Evolutionary conservation across 306 rosid genomes (phyloP).

Genomic region (Cicer arietinum): DNA sequence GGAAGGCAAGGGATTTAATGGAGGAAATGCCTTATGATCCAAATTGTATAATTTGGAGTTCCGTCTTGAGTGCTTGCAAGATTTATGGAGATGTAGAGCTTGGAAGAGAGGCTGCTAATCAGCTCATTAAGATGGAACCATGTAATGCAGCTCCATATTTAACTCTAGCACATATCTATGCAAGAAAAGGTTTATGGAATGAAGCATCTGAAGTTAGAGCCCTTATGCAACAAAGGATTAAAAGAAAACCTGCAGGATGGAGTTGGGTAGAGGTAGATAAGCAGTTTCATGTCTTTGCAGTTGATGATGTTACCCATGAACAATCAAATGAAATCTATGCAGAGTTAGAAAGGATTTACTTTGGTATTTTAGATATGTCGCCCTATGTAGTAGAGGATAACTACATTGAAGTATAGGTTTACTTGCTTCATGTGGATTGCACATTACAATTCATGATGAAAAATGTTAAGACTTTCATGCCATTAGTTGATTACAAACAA

Average conservation of each 20-base stretch:
- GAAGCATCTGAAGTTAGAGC: slow-evolving; percentile 59
- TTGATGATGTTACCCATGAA: slow-evolving; percentile 46
- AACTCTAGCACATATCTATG: slow-evolving; percentile 62
- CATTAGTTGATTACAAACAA: not conserved
- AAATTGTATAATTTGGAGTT: slow-evolving; percentile 66
- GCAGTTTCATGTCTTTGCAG: slow-evolving; percentile 53
- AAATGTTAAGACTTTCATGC: not conserved
- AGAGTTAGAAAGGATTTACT: slow-evolving; percentile 30
- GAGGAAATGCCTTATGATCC: slow-evolving; percentile 68
- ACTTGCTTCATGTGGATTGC: slow-evolving; percentile 1
- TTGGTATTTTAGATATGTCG: slow-evolving; percentile 34
- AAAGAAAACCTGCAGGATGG: slow-evolving; percentile 54
- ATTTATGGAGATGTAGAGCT: slow-evolving; percentile 63
- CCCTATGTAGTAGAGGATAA: slow-evolving; percentile 2
- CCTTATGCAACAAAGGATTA: slow-evolving; percentile 53
- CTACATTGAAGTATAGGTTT: slow-evolving; percentile 20
- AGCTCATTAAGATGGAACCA: slow-evolving; percentile 63
- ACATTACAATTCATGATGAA: not conserved
- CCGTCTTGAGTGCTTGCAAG: slow-evolving; percentile 60
- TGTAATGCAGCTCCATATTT: slow-evolving; percentile 59
- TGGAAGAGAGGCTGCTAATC: slow-evolving; percentile 63
- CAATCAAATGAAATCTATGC: slow-evolving; percentile 44
- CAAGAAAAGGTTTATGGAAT: slow-evolving; percentile 65
- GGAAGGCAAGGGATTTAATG: slow-evolving; percentile 61
- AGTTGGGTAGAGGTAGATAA: slow-evolving; percentile 60